These are phyloP conservation scores for Parafenestella ontariensis DNA, from an alignment of 2,329 filamentous ascomycete genomes.

Conservation along the genomic window DNA sequence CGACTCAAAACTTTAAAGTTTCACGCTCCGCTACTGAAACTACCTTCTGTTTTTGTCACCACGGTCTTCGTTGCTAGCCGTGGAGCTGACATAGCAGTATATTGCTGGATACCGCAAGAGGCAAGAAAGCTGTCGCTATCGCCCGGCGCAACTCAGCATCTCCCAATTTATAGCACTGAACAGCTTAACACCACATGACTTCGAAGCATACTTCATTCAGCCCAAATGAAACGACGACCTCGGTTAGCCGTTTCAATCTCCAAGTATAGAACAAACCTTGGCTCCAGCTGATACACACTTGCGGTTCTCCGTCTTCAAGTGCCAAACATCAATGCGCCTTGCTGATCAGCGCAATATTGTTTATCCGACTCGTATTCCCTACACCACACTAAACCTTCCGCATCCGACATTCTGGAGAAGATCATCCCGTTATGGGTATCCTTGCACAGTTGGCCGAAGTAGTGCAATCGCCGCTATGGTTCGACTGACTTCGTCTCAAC, in stretches of 20 bases:
- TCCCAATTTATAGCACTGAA: background rate
- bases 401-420: slow-evolving; percentile 22
- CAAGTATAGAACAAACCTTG: slow-evolving; percentile 29
- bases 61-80: slow-evolving; percentile 4
- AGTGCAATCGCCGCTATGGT: slow-evolving; percentile 22
- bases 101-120: background rate
- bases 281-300: slow-evolving; percentile 37
- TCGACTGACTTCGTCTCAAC: slow-evolving; percentile 39
- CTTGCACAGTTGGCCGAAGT: slow-evolving; percentile 13
- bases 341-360: slow-evolving; percentile 21
- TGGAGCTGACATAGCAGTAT: background rate
- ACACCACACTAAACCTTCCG: slow-evolving; percentile 9
- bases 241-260: slow-evolving; percentile 32
- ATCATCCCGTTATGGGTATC: slow-evolving; percentile 27
- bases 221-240: slow-evolving; percentile 3
- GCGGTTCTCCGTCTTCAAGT: slow-evolving; percentile 27
- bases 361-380: slow-evolving; percentile 21
- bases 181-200: background rate
- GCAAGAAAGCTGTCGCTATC: background rate
- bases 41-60: slow-evolving; percentile 8
- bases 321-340: slow-evolving; percentile 40
- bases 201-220: background rate
- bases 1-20: slow-evolving; percentile 35
- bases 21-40: slow-evolving; percentile 29
- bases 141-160: background rate